Percentiles rank a stretch among this genome's conserved stretches.
These are phyloP conservation scores for Stephanodiscus triporus DNA, from an alignment of 108 stramenopile genomes.

Conservation along the genomic window DNA sequence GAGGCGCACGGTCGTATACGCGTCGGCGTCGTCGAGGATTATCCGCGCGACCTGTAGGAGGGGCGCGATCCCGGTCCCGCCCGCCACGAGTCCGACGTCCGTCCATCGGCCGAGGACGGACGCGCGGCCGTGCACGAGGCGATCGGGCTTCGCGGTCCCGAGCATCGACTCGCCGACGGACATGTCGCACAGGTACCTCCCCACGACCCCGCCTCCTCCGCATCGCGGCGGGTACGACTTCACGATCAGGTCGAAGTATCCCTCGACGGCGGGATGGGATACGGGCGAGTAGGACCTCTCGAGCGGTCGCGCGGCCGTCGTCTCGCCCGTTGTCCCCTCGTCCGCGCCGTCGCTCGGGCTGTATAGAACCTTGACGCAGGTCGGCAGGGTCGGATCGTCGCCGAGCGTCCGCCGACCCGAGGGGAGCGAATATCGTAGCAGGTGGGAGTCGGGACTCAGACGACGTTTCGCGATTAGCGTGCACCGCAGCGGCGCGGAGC, in stretches of 20 bases:
- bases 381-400: slow-evolving; percentile 21
- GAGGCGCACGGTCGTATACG: no score
- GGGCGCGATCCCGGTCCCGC: slow-evolving; percentile 51
- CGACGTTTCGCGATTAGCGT: slow-evolving; percentile 17
- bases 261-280: slow-evolving; percentile 22
- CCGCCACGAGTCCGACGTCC: slow-evolving; percentile 38
- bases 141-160: slow-evolving; percentile 21
- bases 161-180: slow-evolving; percentile 7
- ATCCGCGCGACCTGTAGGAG: slow-evolving; percentile 34
- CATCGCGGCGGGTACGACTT: slow-evolving; percentile 36
- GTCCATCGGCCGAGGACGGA: slow-evolving; percentile 15
- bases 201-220: slow-evolving; percentile 44
- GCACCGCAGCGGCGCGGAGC: slow-evolving; percentile 12
- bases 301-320: not conserved
- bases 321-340: no score
- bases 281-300: slow-evolving; percentile 42
- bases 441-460: slow-evolving; percentile 19
- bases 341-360: no score
- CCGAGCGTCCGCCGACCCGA: slow-evolving; percentile 1
- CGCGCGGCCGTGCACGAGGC: slow-evolving; percentile 27
- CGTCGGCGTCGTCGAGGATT: no score
- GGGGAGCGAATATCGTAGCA: slow-evolving; percentile 25
- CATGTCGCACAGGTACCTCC: slow-evolving; percentile 28
- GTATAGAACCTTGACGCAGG: slow-evolving; percentile 37
- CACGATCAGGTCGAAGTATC: slow-evolving; percentile 35